These are phyloP conservation scores for Vigna unguiculata DNA, from an alignment of 306 rosid genomes.

Conservation along the genomic window DNA sequence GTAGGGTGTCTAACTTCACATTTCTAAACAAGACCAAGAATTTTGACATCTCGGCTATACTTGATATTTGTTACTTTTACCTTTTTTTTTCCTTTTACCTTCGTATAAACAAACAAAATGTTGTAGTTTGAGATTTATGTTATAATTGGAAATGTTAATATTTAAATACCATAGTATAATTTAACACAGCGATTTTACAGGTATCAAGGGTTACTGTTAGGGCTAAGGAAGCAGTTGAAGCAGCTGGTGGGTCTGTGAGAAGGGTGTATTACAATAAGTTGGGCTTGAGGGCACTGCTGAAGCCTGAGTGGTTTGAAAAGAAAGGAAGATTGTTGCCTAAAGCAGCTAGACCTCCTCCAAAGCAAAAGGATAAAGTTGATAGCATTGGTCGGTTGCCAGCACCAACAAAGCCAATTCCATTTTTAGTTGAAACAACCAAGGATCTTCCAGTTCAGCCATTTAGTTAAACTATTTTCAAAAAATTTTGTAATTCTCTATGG, in stretches of 20 bases:
- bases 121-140: slow-evolving; percentile 8
- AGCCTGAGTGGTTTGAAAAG: slow-evolving; percentile 96
- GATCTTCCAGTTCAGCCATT: slow-evolving; percentile 46
- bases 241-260: slow-evolving; percentile 91
- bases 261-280: slow-evolving; percentile 87
- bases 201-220: slow-evolving; percentile 92
- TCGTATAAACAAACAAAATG: slow-evolving; percentile 7
- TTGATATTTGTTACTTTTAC: too few relatives aligned
- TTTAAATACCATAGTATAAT: background rate
- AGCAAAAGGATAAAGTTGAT: slow-evolving; percentile 81
- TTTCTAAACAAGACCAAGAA: too few relatives aligned
- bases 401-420: slow-evolving; percentile 87
- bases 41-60: too few relatives aligned
- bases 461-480: slow-evolving; percentile 28
- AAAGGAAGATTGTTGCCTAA: slow-evolving; percentile 92
- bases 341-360: slow-evolving; percentile 97
- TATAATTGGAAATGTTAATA: too few relatives aligned
- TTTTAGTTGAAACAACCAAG: slow-evolving; percentile 57
- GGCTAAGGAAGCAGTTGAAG: slow-evolving; percentile 92
- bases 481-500: slow-evolving; percentile 32
- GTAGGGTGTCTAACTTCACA: slow-evolving; percentile 11
- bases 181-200: slow-evolving; percentile 50
- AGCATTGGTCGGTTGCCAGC: slow-evolving; percentile 96
- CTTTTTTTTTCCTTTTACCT: slow-evolving; percentile 7
- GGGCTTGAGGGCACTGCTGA: slow-evolving; percentile 81